Base-by-base conservation (phyloP, 1,139 yeast genomes). In the Protomyces inundatus region DNA sequence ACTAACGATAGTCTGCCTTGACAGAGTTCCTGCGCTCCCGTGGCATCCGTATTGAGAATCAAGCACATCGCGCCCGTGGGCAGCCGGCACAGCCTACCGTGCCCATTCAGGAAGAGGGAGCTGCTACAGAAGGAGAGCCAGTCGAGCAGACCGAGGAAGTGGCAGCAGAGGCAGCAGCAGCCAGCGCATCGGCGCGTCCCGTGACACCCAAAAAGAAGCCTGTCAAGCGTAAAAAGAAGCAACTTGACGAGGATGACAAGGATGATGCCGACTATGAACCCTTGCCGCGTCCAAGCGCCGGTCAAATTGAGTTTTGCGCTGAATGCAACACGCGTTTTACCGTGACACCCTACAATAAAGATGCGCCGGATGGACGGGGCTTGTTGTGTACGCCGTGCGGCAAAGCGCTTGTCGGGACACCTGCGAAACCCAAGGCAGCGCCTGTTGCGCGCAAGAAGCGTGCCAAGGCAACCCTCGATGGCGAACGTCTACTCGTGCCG, bases 381-480 rank as follows among this genome's bases (percentile, higher is more conserved):
- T 75, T 76, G 46, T 75, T 88, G 33, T 89, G 96, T 75, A 83
- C 83, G 35, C 78, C 79, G 1, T 89, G 96, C 74, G 82, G 76
- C 16, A 54, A 72, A 72, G 46, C 76, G 78, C 59, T 77, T 77
- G 68, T 67, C 65, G 66, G 68, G 64, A 64, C 70, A 66, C 63
- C 65, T 40, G 66, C 63, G 61, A 66, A 68, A 78, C 70, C 84
- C 79, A 73, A 86, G 36, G 82, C 82, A 65, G 88, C 90, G 12
- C 79, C 95, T 63, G 46, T 45, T 4, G 58, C 55, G 72, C 82
- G 82, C 71, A 81, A 96, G 66, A 88, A 87, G 77, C 84, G 83
- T 75, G 78, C 87, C 46, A 97, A 98, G 0, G 88, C 86, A 66
- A 95, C 96, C 1, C 77, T 93, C 56, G 79, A 93, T 64, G 91